Conservation (phyloP, 306 rosid genomes). For the Gastrolobium villosum region DNA sequence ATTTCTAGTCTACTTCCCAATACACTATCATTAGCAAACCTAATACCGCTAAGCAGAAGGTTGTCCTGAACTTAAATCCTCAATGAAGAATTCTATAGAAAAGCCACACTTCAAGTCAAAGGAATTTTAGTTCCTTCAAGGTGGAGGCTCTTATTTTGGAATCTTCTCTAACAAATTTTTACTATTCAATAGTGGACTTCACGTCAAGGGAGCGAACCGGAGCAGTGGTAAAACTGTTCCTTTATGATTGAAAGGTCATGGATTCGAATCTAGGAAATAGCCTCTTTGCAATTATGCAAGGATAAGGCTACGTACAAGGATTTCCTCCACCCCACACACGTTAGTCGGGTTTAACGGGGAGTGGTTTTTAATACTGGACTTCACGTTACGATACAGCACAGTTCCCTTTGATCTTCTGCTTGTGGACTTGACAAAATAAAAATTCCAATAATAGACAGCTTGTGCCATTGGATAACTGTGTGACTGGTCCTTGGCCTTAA, state of each 20-base stretch:
- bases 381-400: not conserved
- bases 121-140: slow-evolving; percentile 26
- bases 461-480: not conserved
- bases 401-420: not conserved
- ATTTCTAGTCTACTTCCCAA: not conserved
- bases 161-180: not conserved
- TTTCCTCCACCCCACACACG: too few species aligned
- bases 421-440: not conserved
- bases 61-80: slow-evolving; percentile 8
- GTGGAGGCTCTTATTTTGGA: not conserved
- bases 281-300: too few species aligned
- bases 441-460: not conserved
- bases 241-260: too few species aligned
- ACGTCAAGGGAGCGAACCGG: too few species aligned
- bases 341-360: too few species aligned
- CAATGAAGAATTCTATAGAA: not conserved
- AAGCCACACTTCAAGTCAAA: slow-evolving; percentile 20
- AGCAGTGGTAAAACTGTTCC: too few species aligned
- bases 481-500: slow-evolving; percentile 1
- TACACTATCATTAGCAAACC: not conserved
- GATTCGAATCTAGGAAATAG: too few species aligned
- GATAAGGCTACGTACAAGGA: too few species aligned
- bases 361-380: too few species aligned
- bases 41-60: slow-evolving; percentile 10
- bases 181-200: slow-evolving; percentile 22